Conservation (phyloP, 495 filamentous ascomycete species). For the Tuber microsphaerosporum region DNA sequence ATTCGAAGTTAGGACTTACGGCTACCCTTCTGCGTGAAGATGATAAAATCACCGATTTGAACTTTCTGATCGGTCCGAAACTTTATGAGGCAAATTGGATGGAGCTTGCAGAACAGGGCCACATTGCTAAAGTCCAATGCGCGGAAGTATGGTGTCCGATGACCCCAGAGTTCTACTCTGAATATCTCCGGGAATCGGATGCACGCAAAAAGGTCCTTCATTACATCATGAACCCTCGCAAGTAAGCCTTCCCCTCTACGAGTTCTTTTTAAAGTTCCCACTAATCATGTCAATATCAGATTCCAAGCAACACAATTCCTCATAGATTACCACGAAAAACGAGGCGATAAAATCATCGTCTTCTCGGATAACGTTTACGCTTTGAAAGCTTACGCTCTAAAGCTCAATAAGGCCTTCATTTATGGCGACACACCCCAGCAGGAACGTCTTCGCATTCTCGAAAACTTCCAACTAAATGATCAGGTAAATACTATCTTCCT, state of each 20-base stretch:
- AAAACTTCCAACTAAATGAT: conserved; percentile 95
- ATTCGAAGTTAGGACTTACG: conserved; percentile 93
- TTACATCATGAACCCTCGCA: conserved; percentile 95
- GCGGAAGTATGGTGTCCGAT: conserved; percentile 99
- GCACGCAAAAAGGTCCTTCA: conserved; percentile 64
- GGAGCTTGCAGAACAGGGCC: conserved; percentile 92
- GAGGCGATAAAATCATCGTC: conserved; percentile 97
- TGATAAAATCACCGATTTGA: conserved; percentile 95
- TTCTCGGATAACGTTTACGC: conserved; percentile 99
- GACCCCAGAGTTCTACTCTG: conserved; percentile 95
- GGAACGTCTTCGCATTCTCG: conserved; percentile 81
- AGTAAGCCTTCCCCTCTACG: conserved; percentile 47
- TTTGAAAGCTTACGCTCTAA: conserved; percentile 73
- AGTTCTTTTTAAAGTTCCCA: conserved; percentile 1
- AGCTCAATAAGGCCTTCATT: conserved; percentile 83
- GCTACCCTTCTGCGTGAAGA: conserved; percentile 93
- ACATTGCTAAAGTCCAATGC: conserved; percentile 95
- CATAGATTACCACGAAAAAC: conserved; percentile 92
- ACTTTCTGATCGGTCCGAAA: conserved; percentile 96
- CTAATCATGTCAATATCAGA: conserved; percentile 15
- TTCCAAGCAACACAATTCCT: conserved; percentile 92
- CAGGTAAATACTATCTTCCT: conserved; percentile 93
- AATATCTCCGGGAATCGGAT: conserved; percentile 70
- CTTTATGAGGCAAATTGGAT: conserved; percentile 99
- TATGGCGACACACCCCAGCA: conserved; percentile 80